Base-by-base conservation (phyloP, 345 rosid genomes). In the Passiflora organensis region DNA sequence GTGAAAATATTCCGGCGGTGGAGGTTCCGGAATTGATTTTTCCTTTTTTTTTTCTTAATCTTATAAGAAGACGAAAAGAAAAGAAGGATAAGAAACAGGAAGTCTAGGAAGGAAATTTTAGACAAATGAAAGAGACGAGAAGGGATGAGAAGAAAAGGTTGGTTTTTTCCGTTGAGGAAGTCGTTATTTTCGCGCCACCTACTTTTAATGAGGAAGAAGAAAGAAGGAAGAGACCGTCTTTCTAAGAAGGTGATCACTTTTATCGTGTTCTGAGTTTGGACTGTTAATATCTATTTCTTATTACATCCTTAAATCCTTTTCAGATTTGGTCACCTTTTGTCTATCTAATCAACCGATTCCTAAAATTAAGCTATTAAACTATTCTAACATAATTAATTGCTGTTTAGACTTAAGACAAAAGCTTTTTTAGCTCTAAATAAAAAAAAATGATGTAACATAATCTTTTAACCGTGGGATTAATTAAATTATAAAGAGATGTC, bases 101-200 rank as follows among this genome's bases (percentile, higher is more conserved):
- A 1, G 16, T 18, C 2, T 10, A 13, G 15, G 0, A 53, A 25
- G n/a, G 11, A 8, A 47, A 15, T 37, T 16, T 11, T 14, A 10
- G 14, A 32, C 38, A 50, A 25, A 4, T 22, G n/a, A 28, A 15
- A 46, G 32, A 56, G 23, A n/a, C 41, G 43, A 28, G 34, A 8
- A 28, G n/a, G n/a, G n/a, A 49, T 24, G 58, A 47, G 56, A 51
- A 15, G 19, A 34, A 24, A 42, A 37, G 32, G 42, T 52, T 57
- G 71, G 67, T 78, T 76, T 60, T 68, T 65, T 62, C 73, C 54
- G 67, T 48, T 42, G 67, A 67, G 47, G 36, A 24, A 71, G 81
- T 59, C 79, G 89, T 70, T 74, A 65, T 66, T 80, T 85, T 84
- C 81, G 95, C 91, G 89, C 87, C 89, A 82, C 91, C 85, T 66